phyloP scores from a whole-genome alignment of 345 rosid species.

The Euphorbia lathyris region DNA sequence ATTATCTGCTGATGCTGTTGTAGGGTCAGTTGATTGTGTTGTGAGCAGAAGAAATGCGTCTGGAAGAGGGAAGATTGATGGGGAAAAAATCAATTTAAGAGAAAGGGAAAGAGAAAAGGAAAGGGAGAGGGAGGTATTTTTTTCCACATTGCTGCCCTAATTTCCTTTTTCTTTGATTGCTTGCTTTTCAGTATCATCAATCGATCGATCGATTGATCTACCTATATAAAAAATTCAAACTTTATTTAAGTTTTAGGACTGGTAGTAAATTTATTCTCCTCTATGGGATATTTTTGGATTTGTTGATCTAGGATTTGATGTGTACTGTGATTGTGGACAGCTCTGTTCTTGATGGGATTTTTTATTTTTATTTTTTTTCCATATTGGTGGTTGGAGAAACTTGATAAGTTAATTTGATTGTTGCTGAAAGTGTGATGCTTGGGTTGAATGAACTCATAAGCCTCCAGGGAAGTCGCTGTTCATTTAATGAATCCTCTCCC shows the following conservation, averaged over 20 bases:
- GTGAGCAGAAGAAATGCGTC: slow-evolving; percentile 51
- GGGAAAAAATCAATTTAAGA: slow-evolving; percentile 38
- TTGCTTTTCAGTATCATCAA: not conserved
- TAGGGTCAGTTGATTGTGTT: slow-evolving; percentile 58
- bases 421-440: not conserved
- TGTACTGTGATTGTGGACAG: not conserved
- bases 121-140: slow-evolving; percentile 24
- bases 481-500: not conserved
- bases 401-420: no score
- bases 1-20: slow-evolving; percentile 66
- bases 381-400: no score
- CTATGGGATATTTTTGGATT: no score
- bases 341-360: no score
- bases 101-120: slow-evolving; percentile 21
- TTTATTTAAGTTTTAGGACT: not conserved
- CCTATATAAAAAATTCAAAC: not conserved
- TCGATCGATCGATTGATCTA: no score
- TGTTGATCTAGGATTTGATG: not conserved
- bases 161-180: not conserved
- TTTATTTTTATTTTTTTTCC: no score
- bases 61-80: slow-evolving; percentile 66
- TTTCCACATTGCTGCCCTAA: not conserved
- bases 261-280: not conserved
- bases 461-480: not conserved
- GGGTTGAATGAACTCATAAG: not conserved